Conservation (phyloP, 495 filamentous ascomycete genomes). For the Platismatia glauca region DNA sequence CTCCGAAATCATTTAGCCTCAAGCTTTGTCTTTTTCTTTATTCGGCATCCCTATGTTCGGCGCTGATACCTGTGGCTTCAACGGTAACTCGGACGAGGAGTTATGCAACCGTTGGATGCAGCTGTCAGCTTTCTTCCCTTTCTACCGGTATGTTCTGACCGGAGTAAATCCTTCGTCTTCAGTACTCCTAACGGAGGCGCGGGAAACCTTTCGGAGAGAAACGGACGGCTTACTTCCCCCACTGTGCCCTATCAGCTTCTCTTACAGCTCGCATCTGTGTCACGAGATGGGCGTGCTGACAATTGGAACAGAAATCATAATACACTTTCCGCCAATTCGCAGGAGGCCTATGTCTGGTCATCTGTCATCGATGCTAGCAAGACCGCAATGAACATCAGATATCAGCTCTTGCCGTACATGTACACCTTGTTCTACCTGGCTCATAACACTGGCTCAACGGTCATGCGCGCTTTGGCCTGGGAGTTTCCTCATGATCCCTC, state of each 20-base stretch:
- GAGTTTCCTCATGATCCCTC: constrained; percentile 72
- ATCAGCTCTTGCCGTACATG: constrained; percentile 65
- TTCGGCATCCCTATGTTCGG: constrained; percentile 89
- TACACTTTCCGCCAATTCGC: constrained; percentile 47
- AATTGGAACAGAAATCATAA: constrained; percentile 59
- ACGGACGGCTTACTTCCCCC: neutral
- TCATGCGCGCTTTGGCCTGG: constrained; percentile 76
- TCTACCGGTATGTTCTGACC: constrained; percentile 43
- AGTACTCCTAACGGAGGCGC: neutral
- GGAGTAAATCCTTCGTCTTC: neutral
- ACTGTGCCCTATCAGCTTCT: neutral
- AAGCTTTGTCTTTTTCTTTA: constrained; percentile 69
- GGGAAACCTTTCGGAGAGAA: neutral
- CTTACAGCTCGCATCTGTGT: neutral
- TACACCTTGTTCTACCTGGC: constrained; percentile 73
- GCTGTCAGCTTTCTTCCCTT: constrained; percentile 76
- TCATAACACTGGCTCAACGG: constrained; percentile 58
- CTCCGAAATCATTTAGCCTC: too few relatives aligned
- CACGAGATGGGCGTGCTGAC: neutral
- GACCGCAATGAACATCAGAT: constrained; percentile 65
- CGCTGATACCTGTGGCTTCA: constrained; percentile 74
- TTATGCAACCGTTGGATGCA: constrained; percentile 86
- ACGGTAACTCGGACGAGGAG: constrained; percentile 59
- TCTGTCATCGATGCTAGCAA: constrained; percentile 58
- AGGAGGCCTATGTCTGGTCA: constrained; percentile 72